Evolutionary conservation across 345 rosid genomes (phyloP).

Genomic region (Ricinus communis): DNA sequence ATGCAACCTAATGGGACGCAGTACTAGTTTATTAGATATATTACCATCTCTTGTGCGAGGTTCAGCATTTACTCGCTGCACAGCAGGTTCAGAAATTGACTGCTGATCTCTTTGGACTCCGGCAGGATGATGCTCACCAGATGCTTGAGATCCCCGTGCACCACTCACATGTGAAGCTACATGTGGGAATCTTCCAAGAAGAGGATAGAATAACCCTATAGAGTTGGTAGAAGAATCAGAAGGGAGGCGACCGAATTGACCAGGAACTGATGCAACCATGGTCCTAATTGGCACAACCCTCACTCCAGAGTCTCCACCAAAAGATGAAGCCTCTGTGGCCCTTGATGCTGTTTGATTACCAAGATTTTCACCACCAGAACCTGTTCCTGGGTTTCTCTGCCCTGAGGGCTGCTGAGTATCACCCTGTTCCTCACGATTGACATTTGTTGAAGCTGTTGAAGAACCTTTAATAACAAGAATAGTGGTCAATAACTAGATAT

Average conservation of each 20-base stretch:
- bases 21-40: neutral
- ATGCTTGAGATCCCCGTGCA: conserved; percentile 41
- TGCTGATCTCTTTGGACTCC: conserved; percentile 40
- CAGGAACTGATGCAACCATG: conserved; percentile 61
- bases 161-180: conserved; percentile 36
- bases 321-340: conserved; percentile 41
- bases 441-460: conserved; percentile 37
- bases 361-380: conserved; percentile 37
- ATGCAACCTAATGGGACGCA: conserved; percentile 1
- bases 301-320: conserved; percentile 55
- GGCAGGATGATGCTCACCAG: conserved; percentile 35
- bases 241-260: conserved; percentile 46
- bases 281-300: conserved; percentile 66
- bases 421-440: conserved; percentile 39
- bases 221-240: conserved; percentile 54
- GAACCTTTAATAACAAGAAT: conserved; percentile 35
- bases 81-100: conserved; percentile 34
- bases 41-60: conserved; percentile 49
- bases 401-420: conserved; percentile 43
- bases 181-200: conserved; percentile 54
- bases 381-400: conserved; percentile 32
- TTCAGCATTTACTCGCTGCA: conserved; percentile 35
- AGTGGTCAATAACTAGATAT: neutral
- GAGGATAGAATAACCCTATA: conserved; percentile 46
- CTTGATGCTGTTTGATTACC: conserved; percentile 38